phyloP scores from a whole-genome alignment of 1,139 yeast species.

The Scheffersomyces quercinus region DNA sequence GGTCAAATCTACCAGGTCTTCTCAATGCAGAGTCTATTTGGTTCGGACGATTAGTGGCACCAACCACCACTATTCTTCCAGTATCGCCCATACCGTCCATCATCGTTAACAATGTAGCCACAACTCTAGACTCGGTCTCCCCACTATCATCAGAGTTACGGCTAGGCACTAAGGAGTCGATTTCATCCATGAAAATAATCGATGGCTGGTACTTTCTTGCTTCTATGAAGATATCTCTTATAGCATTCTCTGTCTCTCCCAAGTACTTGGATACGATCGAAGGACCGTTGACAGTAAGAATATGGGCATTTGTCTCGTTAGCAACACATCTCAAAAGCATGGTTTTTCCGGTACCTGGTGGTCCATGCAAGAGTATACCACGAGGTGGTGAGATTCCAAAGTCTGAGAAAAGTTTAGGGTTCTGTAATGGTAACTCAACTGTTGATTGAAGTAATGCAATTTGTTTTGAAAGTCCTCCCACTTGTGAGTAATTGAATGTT shows the following conservation, averaged over 20 bases:
- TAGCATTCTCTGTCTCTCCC: slow-evolving; percentile 88
- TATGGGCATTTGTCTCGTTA: slow-evolving; percentile 69
- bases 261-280: slow-evolving; percentile 87
- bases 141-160: slow-evolving; percentile 83
- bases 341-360: slow-evolving; percentile 97
- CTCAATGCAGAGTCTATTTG: slow-evolving; percentile 61
- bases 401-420: slow-evolving; percentile 72
- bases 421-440: slow-evolving; percentile 77
- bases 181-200: slow-evolving; percentile 85
- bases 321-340: slow-evolving; percentile 85
- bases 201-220: slow-evolving; percentile 85
- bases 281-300: slow-evolving; percentile 85
- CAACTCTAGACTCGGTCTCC: slow-evolving; percentile 85
- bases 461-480: slow-evolving; percentile 80
- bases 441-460: slow-evolving; percentile 63
- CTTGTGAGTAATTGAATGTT: slow-evolving; percentile 45
- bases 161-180: slow-evolving; percentile 86
- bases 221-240: slow-evolving; percentile 80
- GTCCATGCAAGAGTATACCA: slow-evolving; percentile 89
- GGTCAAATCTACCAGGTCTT: slow-evolving; percentile 81
- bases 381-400: slow-evolving; percentile 92
- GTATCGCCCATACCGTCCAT: slow-evolving; percentile 85
- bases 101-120: slow-evolving; percentile 81
- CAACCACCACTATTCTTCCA: slow-evolving; percentile 75
- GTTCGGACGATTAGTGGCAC: slow-evolving; percentile 80